Base-by-base conservation (phyloP, 495 filamentous ascomycete genomes). In the Acidomyces sp. region DNA sequence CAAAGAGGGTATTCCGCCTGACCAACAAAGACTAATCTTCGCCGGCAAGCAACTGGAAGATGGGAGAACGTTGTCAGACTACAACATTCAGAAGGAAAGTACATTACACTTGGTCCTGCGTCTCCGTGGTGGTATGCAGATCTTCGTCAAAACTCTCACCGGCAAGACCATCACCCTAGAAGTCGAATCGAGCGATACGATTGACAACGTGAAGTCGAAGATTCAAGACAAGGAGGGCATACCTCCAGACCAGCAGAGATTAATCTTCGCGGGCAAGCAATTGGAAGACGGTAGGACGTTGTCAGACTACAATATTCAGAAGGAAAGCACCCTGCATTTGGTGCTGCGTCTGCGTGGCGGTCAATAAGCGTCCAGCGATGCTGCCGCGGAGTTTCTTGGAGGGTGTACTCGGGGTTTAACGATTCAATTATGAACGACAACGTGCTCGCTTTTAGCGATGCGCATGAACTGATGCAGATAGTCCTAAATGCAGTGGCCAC, bases 81-180 rank as follows among this genome's bases (percentile, higher is more conserved):
- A 96, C 75, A 97, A 97, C 70, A 97, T 96, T 37, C 90, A 96
- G 62, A 97, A 97, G 67, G 90, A 96, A 63, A 86, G 80, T 28
- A 97, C 90, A n/a, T 71, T 97, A 10, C 90, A 97, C 65, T 66
- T 97, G 49, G 90, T 97, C 32, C 84, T 97, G 41, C 82, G 90
- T 61, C 80, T 97, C 10, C 86, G 88, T 70, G 88, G 88, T 77
- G 88, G 88, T 64, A 80, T 80, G 76, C 76, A 80, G 54, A 80
- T 80, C 45, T 71, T 80, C 58, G 76, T 80, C 36, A 80, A 80
- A 68, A 80, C 76, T 1, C 63, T 80, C 25, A 80, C 76, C 7
- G 76, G 76, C 46, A 81, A 81, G 62, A 81, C 76, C 2, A 81
- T 81, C 51, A 81, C 76, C 2, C 56, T 81, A 34, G 76, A 81